Conservation (phyloP, 495 filamentous ascomycete species). For the Annulohypoxylon stygium region DNA sequence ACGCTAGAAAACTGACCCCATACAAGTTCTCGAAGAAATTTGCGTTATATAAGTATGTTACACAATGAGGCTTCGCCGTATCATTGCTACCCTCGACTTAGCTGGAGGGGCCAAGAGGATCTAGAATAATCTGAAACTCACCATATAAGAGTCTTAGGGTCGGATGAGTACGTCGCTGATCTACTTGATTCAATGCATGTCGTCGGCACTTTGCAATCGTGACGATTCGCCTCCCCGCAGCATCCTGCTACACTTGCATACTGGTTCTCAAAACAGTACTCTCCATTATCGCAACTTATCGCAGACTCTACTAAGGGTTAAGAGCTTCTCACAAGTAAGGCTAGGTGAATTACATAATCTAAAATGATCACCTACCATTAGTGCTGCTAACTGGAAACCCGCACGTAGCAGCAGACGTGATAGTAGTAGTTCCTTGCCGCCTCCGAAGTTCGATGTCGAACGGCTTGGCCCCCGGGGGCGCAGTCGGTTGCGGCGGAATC, state of each 20-base stretch:
- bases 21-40: conserved; percentile 48
- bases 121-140: conserved; percentile 27
- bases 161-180: conserved; percentile 11
- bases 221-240: conserved; percentile 39
- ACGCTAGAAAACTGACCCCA: conserved; percentile 49
- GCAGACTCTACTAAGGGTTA: conserved; percentile 45
- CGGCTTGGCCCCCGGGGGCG: conserved; percentile 45
- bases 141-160: conserved; percentile 39
- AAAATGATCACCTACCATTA: conserved; percentile 39
- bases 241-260: conserved; percentile 40
- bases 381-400: conserved; percentile 41
- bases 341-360: conserved; percentile 9
- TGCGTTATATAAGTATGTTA: conserved; percentile 48
- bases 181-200: conserved; percentile 46
- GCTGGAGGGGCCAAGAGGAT: conserved; percentile 11
- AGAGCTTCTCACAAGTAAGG: conserved; percentile 19
- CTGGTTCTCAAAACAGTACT: conserved; percentile 35
- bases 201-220: conserved; percentile 48
- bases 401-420: conserved; percentile 36
- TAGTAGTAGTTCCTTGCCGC: conserved; percentile 34
- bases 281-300: conserved; percentile 41
- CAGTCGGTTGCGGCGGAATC: conserved; percentile 50
- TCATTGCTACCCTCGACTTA: conserved; percentile 42
- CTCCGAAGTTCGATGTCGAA: conserved; percentile 45
- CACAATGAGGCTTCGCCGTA: conserved; percentile 40